Evolutionary conservation across 257 asterid species (phyloP), one percentile per base, ranked within the genome.

Genomic region (Fraxinus quadrangulata): DNA sequence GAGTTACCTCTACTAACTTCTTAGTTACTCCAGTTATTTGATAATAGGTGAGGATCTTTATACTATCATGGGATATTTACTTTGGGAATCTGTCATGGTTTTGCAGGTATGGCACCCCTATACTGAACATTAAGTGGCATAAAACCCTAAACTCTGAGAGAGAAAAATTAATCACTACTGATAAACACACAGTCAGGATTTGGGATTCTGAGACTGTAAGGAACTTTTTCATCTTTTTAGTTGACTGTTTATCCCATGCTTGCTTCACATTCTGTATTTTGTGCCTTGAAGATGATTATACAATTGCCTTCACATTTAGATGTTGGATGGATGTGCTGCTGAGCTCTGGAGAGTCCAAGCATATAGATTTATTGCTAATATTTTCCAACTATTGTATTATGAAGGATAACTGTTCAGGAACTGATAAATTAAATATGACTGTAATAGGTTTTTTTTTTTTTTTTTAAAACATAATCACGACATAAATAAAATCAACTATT

Each of bases 181-280:
- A 95, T 85, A 83, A 89, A 70, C 99, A 93, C 86, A 87, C 89
- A 49, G 99, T 93, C 85, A 86, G 98, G 89, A 83, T 95, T 75
- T 95, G 99, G 99, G 96, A 95, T 88, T 91, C 96, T 77, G 88
- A 86, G 54, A 95, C 97, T 51, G 99, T 94, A 87, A 81, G 92
- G 78, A 81, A 51, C 69, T 70, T 77, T 78, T 67, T 72, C 74
- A 42, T 61, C 49, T 8, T 39, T 8, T 45, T 40, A 31, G 31
- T n/a, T 12, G 68, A 59, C 39, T 66, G 6, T 67, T 56, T 67
- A 31, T 24, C 10, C 47, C 11, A 24, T 72, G 39, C 67, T 67
- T 78, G 75, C 66, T 71, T 54, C 66, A 6, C 23, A 34, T 39
- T 39, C 45, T 67, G 23, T 69, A 16, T 56, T 74, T 14, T 34